Evolutionary conservation across 1,284 basidiomycete species (phyloP).

Genomic region (Pseudozyma flocculosa): DNA sequence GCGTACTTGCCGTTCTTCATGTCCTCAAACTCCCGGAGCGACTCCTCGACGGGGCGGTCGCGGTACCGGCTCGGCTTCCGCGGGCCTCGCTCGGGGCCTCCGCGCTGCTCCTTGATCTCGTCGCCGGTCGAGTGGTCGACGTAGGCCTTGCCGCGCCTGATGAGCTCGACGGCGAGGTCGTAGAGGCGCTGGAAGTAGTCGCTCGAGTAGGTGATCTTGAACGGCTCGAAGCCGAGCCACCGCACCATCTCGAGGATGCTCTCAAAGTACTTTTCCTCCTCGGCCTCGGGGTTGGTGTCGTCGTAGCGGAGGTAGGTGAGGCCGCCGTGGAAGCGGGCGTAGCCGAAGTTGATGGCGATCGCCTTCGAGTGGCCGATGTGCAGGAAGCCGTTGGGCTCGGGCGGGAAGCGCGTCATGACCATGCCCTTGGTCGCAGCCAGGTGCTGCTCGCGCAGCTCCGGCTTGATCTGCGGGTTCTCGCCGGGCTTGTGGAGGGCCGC

Average conservation of each 20-base stretch:
- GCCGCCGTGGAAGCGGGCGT: conserved; percentile 93
- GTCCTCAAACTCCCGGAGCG: conserved; percentile 79
- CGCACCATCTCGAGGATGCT: conserved; percentile 56
- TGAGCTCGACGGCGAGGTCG: conserved; percentile 76
- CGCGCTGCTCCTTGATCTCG: conserved; percentile 87
- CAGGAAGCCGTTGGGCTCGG: conserved; percentile 95
- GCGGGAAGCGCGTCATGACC: conserved; percentile 95
- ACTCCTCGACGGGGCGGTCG: conserved; percentile 79
- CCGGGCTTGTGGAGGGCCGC: conserved; percentile 91
- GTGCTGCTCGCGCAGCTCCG: conserved; percentile 77
- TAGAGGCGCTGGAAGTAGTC: conserved; percentile 92
- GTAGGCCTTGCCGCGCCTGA: conserved; percentile 87
- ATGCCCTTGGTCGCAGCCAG: conserved; percentile 81
- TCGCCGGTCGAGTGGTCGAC: conserved; percentile 89
- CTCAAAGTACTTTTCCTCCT: conserved; percentile 66
- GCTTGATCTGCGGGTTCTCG: conserved; percentile 83
- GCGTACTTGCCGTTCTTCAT: conserved; percentile 83
- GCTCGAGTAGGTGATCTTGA: conserved; percentile 83
- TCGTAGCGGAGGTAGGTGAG: conserved; percentile 95
- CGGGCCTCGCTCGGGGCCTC: conserved; percentile 73
- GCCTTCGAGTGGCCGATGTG: conserved; percentile 95
- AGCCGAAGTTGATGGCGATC: conserved; percentile 91
- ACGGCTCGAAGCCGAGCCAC: conserved; percentile 71
- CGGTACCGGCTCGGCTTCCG: conserved; percentile 81
- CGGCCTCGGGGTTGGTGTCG: conserved; percentile 97